A percentile compares a stretch with the other conserved stretches of the same genome.
Conservation (phyloP, 2,329 filamentous ascomycete genomes). For the Alternaria brassicae region DNA sequence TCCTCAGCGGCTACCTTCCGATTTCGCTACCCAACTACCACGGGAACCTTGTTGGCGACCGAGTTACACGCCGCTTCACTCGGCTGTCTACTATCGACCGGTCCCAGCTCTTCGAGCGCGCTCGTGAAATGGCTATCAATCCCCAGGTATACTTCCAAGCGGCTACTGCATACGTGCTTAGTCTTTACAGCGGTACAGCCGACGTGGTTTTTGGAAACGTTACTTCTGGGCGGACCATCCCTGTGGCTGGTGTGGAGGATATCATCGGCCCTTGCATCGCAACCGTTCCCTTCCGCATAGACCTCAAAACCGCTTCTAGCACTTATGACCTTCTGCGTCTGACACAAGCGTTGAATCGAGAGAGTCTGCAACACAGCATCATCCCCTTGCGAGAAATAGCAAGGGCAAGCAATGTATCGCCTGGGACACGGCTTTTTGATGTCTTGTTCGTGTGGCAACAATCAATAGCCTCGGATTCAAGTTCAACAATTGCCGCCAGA, state of each 20-base stretch:
- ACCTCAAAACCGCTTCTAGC: constrained; percentile 60
- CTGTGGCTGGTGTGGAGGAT: constrained; percentile 72
- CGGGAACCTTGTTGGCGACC: constrained; percentile 35
- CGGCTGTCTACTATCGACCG: constrained; percentile 32
- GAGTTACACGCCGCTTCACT: constrained; percentile 18
- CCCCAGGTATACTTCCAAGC: constrained; percentile 79
- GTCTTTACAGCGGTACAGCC: constrained; percentile 66
- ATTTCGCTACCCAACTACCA: constrained; percentile 66
- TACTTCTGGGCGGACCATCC: constrained; percentile 80
- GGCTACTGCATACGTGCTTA: constrained; percentile 70
- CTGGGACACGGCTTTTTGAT: constrained; percentile 72
- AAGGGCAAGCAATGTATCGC: constrained; percentile 62
- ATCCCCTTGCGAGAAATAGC: constrained; percentile 75
- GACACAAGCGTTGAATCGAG: constrained; percentile 71
- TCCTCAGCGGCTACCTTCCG: constrained; percentile 66
- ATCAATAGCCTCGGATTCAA: constrained; percentile 58
- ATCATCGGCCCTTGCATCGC: constrained; percentile 82
- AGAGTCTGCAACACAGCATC: constrained; percentile 68
- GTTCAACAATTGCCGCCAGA: constrained; percentile 52
- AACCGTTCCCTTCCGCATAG: constrained; percentile 74
- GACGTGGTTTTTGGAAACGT: constrained; percentile 81
- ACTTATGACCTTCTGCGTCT: constrained; percentile 67
- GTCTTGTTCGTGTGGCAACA: constrained; percentile 86
- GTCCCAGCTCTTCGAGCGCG: constrained; percentile 20
- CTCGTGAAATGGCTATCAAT: constrained; percentile 57